phyloP scores from a whole-genome alignment of 371 early-diverging fungal genomes.

The Thermomucor indicae-seudaticae region DNA sequence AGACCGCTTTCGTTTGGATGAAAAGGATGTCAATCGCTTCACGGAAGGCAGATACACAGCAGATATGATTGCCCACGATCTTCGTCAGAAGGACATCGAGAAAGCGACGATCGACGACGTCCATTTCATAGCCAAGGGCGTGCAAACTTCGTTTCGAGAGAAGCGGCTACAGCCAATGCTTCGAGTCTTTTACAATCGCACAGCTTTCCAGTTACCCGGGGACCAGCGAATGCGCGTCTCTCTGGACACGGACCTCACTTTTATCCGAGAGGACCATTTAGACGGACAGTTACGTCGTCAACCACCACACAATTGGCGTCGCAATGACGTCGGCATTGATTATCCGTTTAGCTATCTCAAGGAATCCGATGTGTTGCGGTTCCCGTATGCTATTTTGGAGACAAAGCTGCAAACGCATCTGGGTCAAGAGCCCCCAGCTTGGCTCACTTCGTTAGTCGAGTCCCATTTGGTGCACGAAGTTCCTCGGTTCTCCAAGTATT shows the following conservation, averaged over 20 bases:
- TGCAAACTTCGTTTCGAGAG: conserved; percentile 65
- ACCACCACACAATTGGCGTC: conserved; percentile 85
- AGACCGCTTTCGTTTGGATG: conserved; percentile 45
- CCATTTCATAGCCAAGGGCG: conserved; percentile 62
- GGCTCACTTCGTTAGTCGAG: conserved; percentile 87
- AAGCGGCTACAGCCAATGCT: conserved; percentile 73
- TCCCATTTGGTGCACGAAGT: conserved; percentile 91
- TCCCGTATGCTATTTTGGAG: conserved; percentile 29
- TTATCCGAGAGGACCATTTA: conserved; percentile 77
- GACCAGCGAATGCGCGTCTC: conserved; percentile 91
- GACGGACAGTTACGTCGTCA: conserved; percentile 46
- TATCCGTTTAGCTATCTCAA: conserved; percentile 83
- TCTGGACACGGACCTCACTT: conserved; percentile 91
- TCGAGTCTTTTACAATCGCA: conserved; percentile 92
- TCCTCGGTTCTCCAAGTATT: conserved; percentile 97
- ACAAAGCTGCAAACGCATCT: conserved; percentile 74
- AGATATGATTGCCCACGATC: conserved; percentile 73
- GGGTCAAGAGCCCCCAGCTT: conserved; percentile 86
- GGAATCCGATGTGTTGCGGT: conserved; percentile 46
- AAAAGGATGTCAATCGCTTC: conserved; percentile 29
- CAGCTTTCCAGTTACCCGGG: conserved; percentile 95
- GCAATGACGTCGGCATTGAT: conserved; percentile 80
- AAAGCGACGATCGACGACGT: conserved; percentile 68
- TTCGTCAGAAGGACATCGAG: conserved; percentile 63
- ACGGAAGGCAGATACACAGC: conserved; percentile 81